These are phyloP conservation scores for Globisporangium cystogenes DNA, from an alignment of 352 stramenopile species.

Conservation along the genomic window DNA sequence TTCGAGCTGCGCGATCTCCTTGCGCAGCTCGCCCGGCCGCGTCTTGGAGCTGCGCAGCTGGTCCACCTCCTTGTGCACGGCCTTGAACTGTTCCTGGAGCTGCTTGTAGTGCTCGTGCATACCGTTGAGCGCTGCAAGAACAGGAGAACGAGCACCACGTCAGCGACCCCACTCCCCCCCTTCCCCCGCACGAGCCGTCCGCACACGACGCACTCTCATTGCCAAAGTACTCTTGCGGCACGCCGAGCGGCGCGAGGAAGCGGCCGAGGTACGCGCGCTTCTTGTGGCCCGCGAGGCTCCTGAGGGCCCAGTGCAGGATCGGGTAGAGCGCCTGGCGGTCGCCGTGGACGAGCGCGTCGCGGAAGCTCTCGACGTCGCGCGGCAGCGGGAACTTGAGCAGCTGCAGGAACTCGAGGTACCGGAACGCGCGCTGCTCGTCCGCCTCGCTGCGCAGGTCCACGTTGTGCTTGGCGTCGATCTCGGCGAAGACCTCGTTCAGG, in stretches of 20 bases:
- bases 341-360: constrained; percentile 70
- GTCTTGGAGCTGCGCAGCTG: constrained; percentile 72
- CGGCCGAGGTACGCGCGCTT: constrained; percentile 92
- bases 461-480: constrained; percentile 84
- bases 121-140: constrained; percentile 37
- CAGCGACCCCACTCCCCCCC: background rate
- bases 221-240: constrained; percentile 92
- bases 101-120: constrained; percentile 91
- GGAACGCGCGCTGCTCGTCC: constrained; percentile 65
- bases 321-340: constrained; percentile 88
- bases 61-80: constrained; percentile 89
- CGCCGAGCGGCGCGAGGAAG: constrained; percentile 90
- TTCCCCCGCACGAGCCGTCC: background rate
- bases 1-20: constrained; percentile 91
- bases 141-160: background rate
- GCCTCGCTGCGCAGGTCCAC: constrained; percentile 82
- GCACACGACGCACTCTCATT: constrained; percentile 40
- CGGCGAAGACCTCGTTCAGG: constrained; percentile 90
- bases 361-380: constrained; percentile 64
- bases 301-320: constrained; percentile 91
- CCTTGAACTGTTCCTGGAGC: constrained; percentile 92
- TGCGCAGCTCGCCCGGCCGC: constrained; percentile 75
- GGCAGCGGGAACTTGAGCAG: constrained; percentile 92
- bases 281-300: constrained; percentile 80
- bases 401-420: constrained; percentile 90